phyloP scores from a whole-genome alignment of 1,139 yeast genomes.

The Candida pseudocylindracea region DNA sequence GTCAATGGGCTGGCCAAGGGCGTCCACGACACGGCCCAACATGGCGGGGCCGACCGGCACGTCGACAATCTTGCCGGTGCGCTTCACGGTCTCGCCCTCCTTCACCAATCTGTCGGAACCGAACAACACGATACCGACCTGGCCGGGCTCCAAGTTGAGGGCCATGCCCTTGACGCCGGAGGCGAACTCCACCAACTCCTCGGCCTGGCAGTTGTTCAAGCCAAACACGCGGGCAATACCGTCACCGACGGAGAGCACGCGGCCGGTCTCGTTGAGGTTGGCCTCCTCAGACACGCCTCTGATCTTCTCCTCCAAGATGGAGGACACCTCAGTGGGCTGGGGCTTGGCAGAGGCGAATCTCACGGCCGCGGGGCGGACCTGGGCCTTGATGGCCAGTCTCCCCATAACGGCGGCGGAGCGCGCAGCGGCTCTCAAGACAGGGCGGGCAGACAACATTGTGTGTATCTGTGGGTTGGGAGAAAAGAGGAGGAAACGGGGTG shows the following conservation, averaged over 20 bases:
- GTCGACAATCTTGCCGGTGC: slow-evolving; percentile 99
- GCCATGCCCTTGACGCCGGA: slow-evolving; percentile 99
- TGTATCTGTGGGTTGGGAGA: slow-evolving; percentile 3
- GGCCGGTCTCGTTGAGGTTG: slow-evolving; percentile 97
- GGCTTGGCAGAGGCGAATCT: slow-evolving; percentile 95
- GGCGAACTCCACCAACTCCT: slow-evolving; percentile 97
- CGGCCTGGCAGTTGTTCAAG: slow-evolving; percentile 98
- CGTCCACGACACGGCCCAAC: slow-evolving; percentile 99
- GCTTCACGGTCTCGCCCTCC: slow-evolving; percentile 99
- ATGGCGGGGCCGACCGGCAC: slow-evolving; percentile 98
- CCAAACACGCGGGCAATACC: slow-evolving; percentile 99
- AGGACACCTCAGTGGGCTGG: slow-evolving; percentile 98
- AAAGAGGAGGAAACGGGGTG: slow-evolving; percentile 3
- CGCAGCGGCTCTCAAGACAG: slow-evolving; percentile 64
- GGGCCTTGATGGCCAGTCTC: slow-evolving; percentile 11
- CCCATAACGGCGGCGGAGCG: slow-evolving; percentile 58
- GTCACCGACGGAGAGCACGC: slow-evolving; percentile 93
- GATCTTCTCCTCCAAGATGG: slow-evolving; percentile 97
- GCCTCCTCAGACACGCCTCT: slow-evolving; percentile 98
- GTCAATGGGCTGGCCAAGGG: slow-evolving; percentile 98
- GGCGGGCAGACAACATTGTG: slow-evolving; percentile 59
- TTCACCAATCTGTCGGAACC: slow-evolving; percentile 98
- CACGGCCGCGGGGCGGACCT: slow-evolving; percentile 59
- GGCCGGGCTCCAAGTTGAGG: slow-evolving; percentile 98
- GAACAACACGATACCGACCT: slow-evolving; percentile 99